Percentiles rank a stretch among this genome's conserved stretches.
phyloP scores from a whole-genome alignment of 345 rosid genomes.

The Aethionema arabicum region DNA sequence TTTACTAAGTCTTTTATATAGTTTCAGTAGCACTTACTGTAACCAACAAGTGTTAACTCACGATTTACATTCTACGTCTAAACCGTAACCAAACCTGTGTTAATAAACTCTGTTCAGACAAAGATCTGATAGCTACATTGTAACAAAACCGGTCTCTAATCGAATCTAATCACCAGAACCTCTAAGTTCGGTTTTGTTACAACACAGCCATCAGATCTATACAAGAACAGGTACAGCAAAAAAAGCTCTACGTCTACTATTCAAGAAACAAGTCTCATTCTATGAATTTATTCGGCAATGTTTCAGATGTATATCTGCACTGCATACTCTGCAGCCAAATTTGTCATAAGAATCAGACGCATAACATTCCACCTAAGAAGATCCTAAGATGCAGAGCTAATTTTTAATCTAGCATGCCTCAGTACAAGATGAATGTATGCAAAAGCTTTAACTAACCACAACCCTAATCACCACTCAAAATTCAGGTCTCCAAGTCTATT shows the following conservation, averaged over 20 bases:
- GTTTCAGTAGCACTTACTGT: no score
- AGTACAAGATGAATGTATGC: not conserved
- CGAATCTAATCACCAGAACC: not conserved
- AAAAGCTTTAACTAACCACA: slow-evolving; percentile 3
- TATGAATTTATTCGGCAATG: not conserved
- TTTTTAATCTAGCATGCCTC: not conserved
- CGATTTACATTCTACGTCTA: no score
- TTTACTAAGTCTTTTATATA: no score
- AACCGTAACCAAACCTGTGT: no score
- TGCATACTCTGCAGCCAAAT: slow-evolving; percentile 6
- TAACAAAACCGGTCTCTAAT: no score
- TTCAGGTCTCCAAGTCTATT: slow-evolving; percentile 20
- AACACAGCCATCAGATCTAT: not conserved
- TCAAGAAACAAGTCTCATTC: not conserved
- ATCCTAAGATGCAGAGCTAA: slow-evolving; percentile 9
- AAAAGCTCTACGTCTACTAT: no score
- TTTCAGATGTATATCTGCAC: slow-evolving; percentile 5
- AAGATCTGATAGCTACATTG: no score
- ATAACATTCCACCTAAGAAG: not conserved
- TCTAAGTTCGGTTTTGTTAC: not conserved
- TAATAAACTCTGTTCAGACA: no score
- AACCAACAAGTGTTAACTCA: no score
- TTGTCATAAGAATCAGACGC: slow-evolving; percentile 6
- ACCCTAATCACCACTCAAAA: slow-evolving; percentile 14
- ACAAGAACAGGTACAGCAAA: not conserved